Conservation (phyloP, 345 rosid species). For the Crucihimalaya himalaica region DNA sequence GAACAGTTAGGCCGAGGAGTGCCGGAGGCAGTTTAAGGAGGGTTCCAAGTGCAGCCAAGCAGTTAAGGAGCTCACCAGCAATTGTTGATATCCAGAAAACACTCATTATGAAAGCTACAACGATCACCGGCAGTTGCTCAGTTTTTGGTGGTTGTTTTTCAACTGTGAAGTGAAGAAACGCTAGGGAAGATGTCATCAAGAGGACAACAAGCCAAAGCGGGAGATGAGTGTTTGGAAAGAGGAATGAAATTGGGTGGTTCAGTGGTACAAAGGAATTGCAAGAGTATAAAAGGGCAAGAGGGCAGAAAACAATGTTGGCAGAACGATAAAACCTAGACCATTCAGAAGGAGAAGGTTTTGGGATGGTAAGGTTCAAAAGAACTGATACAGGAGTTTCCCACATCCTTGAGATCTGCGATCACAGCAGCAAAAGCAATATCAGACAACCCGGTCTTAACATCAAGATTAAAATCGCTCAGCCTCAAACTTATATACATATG, state of each 20-base stretch:
- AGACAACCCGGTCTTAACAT: background rate
- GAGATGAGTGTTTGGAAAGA: constrained; percentile 63
- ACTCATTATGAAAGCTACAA: constrained; percentile 82
- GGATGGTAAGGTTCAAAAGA: constrained; percentile 78
- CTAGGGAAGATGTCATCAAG: constrained; percentile 68
- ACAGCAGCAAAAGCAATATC: constrained; percentile 10
- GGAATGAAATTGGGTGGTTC: constrained; percentile 78
- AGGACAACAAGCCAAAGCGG: constrained; percentile 84
- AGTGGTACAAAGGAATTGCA: constrained; percentile 82
- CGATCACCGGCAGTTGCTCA: constrained; percentile 67
- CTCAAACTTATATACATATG: background rate
- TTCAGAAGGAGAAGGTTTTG: constrained; percentile 69
- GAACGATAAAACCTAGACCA: constrained; percentile 80
- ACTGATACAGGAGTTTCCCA: constrained; percentile 78
- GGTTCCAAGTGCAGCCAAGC: constrained; percentile 77
- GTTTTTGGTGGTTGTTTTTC: constrained; percentile 87
- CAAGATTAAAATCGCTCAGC: background rate
- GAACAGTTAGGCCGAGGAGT: constrained; percentile 87
- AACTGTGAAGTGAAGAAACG: constrained; percentile 67
- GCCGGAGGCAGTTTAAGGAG: constrained; percentile 80
- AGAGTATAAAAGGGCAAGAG: constrained; percentile 71
- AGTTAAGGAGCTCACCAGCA: constrained; percentile 91
- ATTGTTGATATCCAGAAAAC: constrained; percentile 96
- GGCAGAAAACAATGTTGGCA: constrained; percentile 82
- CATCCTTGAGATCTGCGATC: constrained; percentile 61